Evolutionary conservation across 1,139 yeast species (phyloP), one percentile per base, ranked within the genome.

Genomic region (Blastobotrys apis): DNA sequence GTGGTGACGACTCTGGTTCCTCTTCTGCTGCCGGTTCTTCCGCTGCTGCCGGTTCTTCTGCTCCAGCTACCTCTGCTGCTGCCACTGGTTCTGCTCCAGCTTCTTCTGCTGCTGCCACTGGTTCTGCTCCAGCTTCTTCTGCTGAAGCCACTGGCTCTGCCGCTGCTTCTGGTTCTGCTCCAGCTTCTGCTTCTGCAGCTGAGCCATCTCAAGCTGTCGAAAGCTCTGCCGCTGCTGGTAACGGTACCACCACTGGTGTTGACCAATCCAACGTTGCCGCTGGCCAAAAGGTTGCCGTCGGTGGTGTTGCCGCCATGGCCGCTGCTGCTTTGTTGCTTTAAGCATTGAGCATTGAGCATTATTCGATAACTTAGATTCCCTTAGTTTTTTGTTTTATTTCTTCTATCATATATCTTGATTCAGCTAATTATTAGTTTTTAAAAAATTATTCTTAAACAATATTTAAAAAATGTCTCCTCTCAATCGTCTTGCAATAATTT

Each of bases 301-400:
- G 37, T 25, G 42, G 42, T 39, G 20, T 38, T n/a, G 42, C 42
- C 37, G 42, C 37, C 20, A 25, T 39, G 12, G 39, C 39, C 32
- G 37, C 27, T 20, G 42, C 37, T 33, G 42, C 42, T 20, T 26
- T 39, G 15, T 33, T 39, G 32, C 37, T 39, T 15, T 39, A 39
- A 39, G 33, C 32, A 12, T n/a, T n/a, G n/a, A n/a, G n/a, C n/a
- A n/a, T n/a, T n/a, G n/a, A n/a, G n/a, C n/a, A n/a, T n/a, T n/a
- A n/a, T n/a, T n/a, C 3, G 19, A 12, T 12, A 17, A 33, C 23
- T 9, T 19, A 17, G 36, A 33, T 19, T 33, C 20, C 22, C 13
- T 19, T 32, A 17, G n/a, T 20, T 32, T 33, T 19, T 22, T 19
- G 17, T 35, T n/a, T 22, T 9, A 19, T 12, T 35, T 16, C 23